Percentiles rank a stretch among this genome's conserved stretches.
Evolutionary conservation across 2,329 filamentous ascomycete genomes (phyloP).

Genomic region (Trichocomaceae sp.): DNA sequence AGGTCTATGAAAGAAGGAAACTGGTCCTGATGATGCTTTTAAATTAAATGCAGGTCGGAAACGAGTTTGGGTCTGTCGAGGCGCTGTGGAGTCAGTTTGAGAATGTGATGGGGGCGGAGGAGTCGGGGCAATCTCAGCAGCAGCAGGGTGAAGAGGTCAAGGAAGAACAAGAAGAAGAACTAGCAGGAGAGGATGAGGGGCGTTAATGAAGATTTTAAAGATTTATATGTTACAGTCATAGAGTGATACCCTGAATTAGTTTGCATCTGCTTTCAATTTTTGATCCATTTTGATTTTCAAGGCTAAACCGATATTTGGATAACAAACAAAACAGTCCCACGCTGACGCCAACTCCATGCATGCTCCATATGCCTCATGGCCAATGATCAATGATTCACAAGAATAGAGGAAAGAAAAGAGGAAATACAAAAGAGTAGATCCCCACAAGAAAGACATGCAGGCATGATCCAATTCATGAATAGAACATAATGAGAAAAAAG

Average conservation of each 20-base stretch:
- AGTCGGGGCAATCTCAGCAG: constrained; percentile 21
- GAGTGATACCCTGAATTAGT: constrained; percentile 2
- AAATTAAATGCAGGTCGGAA: constrained; percentile 60
- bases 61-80: constrained; percentile 96
- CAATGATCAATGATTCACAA: constrained; percentile 18
- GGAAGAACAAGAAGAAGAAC: constrained; percentile 13
- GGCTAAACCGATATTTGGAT: not conserved
- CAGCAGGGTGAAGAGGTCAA: constrained; percentile 15
- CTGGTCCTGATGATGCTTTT: not conserved
- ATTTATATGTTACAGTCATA: constrained; percentile 1
- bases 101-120: constrained; percentile 74
- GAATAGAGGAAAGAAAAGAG: constrained; percentile 23
- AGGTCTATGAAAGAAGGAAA: too few species aligned
- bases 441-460: constrained; percentile 9
- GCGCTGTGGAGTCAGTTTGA: constrained; percentile 97
- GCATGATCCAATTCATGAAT: constrained; percentile 14
- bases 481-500: not conserved
- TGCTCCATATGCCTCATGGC: constrained; percentile 18
- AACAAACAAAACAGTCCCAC: constrained; percentile 3
- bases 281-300: not conserved
- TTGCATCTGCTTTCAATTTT: not conserved
- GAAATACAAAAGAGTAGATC: not conserved
- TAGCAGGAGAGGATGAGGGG: constrained; percentile 7
- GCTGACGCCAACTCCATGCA: constrained; percentile 34
- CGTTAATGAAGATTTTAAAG: not conserved